These are phyloP conservation scores for Linanthus parryae DNA, from an alignment of 148 eudicot genomes.

Conservation along the genomic window DNA sequence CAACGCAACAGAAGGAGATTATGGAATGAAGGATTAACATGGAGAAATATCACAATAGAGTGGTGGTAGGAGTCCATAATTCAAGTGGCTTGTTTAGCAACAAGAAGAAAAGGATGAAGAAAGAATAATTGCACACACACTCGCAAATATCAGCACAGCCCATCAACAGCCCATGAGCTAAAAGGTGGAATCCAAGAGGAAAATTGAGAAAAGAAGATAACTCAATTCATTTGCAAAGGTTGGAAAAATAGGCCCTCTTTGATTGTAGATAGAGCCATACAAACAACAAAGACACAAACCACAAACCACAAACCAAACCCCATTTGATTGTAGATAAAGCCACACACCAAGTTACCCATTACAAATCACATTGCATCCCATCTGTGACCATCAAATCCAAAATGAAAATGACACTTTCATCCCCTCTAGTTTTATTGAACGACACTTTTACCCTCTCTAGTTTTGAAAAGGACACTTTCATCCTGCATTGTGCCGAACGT, in stretches of 20 bases:
- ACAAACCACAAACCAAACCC: conserved; percentile 18
- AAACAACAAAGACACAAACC: not conserved
- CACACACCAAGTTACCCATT: conserved; percentile 4
- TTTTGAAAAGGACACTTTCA: too few relatives aligned
- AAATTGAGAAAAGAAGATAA: not conserved
- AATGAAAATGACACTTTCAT: not conserved
- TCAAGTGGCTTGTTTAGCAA: too few relatives aligned
- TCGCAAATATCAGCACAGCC: conserved; percentile 1
- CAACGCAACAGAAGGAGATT: too few relatives aligned
- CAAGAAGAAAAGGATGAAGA: not conserved
- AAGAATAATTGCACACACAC: not conserved
- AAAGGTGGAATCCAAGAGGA: conserved; percentile 23
- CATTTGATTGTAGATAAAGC: conserved; percentile 14
- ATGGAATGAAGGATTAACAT: too few relatives aligned
- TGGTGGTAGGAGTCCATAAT: too few relatives aligned
- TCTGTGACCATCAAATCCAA: conserved; percentile 9
- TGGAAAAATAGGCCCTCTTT: too few relatives aligned
- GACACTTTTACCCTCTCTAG: too few relatives aligned
- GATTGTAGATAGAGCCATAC: too few relatives aligned
- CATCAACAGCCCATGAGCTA: conserved; percentile 26
- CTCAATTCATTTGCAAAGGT: not conserved
- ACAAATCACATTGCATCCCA: conserved; percentile 6
- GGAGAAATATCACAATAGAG: too few relatives aligned
- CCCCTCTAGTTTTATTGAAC: not conserved
- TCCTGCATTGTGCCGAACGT: too few relatives aligned